phyloP scores from a whole-genome alignment of 169 alveolate genomes.

The Cryptosporidium sp. region DNA sequence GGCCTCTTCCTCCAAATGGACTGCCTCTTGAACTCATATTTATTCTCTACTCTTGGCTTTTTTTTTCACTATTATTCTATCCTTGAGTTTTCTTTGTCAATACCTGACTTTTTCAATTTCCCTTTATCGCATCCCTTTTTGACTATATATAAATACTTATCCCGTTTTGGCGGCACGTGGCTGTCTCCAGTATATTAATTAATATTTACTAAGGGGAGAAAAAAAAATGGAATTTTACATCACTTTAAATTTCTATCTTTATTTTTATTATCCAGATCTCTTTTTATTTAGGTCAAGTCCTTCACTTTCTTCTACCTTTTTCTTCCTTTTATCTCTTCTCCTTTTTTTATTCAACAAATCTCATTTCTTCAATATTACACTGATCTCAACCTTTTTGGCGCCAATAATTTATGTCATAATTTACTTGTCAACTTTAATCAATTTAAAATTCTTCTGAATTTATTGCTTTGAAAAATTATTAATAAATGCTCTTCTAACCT shows the following conservation, averaged over 20 bases:
- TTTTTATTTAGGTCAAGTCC: background rate
- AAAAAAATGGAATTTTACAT: background rate
- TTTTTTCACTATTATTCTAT: background rate
- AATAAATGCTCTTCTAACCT: no score
- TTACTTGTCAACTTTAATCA: background rate
- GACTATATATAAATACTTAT: background rate
- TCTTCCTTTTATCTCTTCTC: background rate
- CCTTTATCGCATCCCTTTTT: conserved; percentile 5
- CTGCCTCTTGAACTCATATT: conserved; percentile 77
- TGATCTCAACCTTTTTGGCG: conserved; percentile 10
- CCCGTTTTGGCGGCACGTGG: conserved; percentile 69
- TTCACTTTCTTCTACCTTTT: background rate
- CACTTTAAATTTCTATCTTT: background rate
- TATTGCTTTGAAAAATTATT: background rate
- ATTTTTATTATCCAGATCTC: background rate
- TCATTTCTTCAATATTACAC: background rate
- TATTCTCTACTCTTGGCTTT: background rate
- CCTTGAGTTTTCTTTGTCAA: conserved; percentile 48
- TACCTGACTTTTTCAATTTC: conserved; percentile 56
- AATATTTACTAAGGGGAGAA: background rate
- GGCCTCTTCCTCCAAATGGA: conserved; percentile 80
- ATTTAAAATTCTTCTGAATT: background rate
- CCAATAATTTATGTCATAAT: background rate
- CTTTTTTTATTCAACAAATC: background rate
- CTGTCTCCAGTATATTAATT: conserved; percentile 52